A percentile compares a stretch with the other conserved stretches of the same genome.
Evolutionary conservation across 116 monocot species (phyloP).

Genomic region (Zostera marina): DNA sequence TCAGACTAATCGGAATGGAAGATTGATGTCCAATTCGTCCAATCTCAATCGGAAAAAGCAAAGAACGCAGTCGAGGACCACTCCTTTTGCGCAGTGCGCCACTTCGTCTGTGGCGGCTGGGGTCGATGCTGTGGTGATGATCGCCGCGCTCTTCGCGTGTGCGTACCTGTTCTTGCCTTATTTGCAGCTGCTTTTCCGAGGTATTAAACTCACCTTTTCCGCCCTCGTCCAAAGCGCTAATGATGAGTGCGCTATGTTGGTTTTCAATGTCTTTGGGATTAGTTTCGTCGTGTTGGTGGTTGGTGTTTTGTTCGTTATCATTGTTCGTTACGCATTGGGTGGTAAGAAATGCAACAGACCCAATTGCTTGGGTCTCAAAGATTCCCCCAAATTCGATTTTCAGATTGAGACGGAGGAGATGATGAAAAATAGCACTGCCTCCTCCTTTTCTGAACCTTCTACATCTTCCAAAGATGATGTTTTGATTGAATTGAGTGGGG

Average conservation of each 20-base stretch:
- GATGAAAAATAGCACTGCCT: not conserved
- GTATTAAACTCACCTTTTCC: too few relatives aligned
- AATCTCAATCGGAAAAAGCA: too few relatives aligned
- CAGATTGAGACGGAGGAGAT: constrained; percentile 1
- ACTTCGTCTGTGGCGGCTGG: not conserved
- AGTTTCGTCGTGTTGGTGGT: too few relatives aligned
- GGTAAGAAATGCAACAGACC: not conserved
- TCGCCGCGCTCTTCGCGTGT: not conserved
- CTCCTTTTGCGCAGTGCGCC: too few relatives aligned
- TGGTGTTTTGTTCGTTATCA: not conserved
- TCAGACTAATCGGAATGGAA: too few relatives aligned
- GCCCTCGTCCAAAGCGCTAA: too few relatives aligned
- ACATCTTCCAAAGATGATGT: not conserved
- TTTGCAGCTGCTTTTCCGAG: too few relatives aligned
- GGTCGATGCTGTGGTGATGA: not conserved
- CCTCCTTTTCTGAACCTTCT: too few relatives aligned
- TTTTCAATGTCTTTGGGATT: too few relatives aligned
- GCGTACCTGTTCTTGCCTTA: not conserved
- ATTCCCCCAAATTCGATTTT: constrained; percentile 1
- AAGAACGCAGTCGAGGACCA: too few relatives aligned
- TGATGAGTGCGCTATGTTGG: too few relatives aligned
- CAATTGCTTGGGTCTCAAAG: constrained; percentile 1
- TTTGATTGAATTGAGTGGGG: not conserved
- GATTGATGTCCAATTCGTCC: too few relatives aligned
- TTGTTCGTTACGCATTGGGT: not conserved